These are phyloP conservation scores for Beauveria sp. DNA, from an alignment of 2,329 filamentous ascomycete species.

Conservation along the genomic window DNA sequence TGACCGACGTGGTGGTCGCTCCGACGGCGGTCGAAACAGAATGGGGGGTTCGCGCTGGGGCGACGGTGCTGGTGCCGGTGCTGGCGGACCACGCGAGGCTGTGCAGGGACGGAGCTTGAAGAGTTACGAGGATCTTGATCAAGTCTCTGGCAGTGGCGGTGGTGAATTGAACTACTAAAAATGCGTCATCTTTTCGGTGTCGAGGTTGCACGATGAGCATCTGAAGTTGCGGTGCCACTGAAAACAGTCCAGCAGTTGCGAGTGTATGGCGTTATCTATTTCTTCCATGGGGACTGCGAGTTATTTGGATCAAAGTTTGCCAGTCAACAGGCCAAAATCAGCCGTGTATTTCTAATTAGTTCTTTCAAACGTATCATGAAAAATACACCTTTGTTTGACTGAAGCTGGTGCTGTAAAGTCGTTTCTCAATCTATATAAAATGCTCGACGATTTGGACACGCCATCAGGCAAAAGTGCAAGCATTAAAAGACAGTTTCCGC, in stretches of 20 bases:
- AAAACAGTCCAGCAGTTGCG: not conserved
- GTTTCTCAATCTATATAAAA: too few species aligned
- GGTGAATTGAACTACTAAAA: slow-evolving; percentile 83
- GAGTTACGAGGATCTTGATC: slow-evolving; percentile 96
- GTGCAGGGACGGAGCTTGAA: slow-evolving; percentile 88
- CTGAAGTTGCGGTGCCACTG: not conserved
- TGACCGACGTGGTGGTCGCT: slow-evolving; percentile 56
- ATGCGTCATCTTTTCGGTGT: not conserved
- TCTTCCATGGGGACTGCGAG: not conserved
- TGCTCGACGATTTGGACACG: too few species aligned
- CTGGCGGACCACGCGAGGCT: slow-evolving; percentile 80
- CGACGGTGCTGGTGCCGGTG: slow-evolving; percentile 67
- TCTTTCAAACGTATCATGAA: not conserved
- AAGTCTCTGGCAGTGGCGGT: slow-evolving; percentile 63
- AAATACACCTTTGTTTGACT: not conserved
- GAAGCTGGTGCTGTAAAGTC: too few species aligned
- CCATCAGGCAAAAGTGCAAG: too few species aligned
- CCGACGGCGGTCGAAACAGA: slow-evolving; percentile 44
- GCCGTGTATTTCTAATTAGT: slow-evolving; percentile 2
- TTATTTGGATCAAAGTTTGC: not conserved
- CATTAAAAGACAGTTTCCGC: too few species aligned
- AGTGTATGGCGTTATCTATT: not conserved
- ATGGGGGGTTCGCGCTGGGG: slow-evolving; percentile 56
- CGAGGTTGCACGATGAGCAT: not conserved
- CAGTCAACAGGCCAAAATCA: not conserved